Base-by-base conservation (phyloP, 768 basidiomycete species). In the Boletellus emodensis region DNA sequence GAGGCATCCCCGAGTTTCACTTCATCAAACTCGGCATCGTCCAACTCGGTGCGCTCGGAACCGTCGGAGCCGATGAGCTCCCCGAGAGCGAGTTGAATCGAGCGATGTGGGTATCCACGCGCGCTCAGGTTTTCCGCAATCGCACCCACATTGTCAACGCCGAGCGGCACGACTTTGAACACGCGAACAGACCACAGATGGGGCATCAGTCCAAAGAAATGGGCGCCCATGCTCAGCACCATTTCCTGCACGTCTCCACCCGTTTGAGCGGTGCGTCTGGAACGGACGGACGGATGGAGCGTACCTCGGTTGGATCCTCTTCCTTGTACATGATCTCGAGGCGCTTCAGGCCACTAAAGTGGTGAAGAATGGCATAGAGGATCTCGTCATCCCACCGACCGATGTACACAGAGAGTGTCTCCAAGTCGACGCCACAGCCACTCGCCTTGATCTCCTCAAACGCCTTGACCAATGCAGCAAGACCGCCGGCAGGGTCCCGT, bases 331-430 rank as follows among this genome's bases (percentile, higher is more conserved):
- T 65, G 53, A 79, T 64, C 53, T 70, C 69, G 17, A 79, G 62
- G 36, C 67, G 66, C n/a, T 63, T 61, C 6, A 79, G 55, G 10
- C 58, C 49, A 9, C 48, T 52, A 49, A 77, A 75, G 35, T 74
- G 66, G 40, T 64, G 59, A n/a, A 65, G 64, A 20, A 75, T 55
- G 6, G 74, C 75, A 35, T 74, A 68, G 17, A 78, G 55, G 8
- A 78, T 67, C 53, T 78, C 76, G 37, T 73, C 65, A 49, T 78
- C 76, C 77, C 77, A 79, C 46, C 62, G 61, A 34, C 69, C 63
- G n/a, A 70, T 52, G 39, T 74, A 70, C 10, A 71, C 58, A 26
- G 73, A 61, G 13, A 70, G 56, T 0, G 53, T 51, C n/a, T 69
- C 69, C 14, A 74, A 58, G 2, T 51, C 47, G 1, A 49, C 33